A percentile compares a stretch with the other conserved stretches of the same genome.
Evolutionary conservation across 345 rosid species (phyloP).

Genomic region (Cardamine occulta): DNA sequence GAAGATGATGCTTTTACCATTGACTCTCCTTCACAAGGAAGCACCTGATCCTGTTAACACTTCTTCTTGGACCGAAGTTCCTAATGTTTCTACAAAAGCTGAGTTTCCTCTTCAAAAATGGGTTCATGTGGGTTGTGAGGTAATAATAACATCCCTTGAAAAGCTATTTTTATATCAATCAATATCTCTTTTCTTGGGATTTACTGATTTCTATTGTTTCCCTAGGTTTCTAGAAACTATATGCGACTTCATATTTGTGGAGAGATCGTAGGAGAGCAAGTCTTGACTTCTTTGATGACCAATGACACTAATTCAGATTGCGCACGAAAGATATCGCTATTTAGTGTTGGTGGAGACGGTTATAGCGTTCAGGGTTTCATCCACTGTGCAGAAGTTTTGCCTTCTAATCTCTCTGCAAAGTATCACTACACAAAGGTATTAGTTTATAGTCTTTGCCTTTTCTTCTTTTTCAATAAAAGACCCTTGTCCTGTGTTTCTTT

Average conservation of each 20-base stretch:
- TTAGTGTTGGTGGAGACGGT: conserved; percentile 51
- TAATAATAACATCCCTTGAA: conserved; percentile 35
- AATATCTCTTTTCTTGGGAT: neutral
- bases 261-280: conserved; percentile 59
- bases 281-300: conserved; percentile 46
- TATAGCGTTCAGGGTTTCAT: conserved; percentile 64
- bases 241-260: conserved; percentile 65
- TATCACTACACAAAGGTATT: conserved; percentile 55
- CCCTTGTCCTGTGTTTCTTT: conserved; percentile 19
- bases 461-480: conserved; percentile 6
- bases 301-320: conserved; percentile 42
- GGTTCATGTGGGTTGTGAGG: conserved; percentile 84
- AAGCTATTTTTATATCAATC: neutral
- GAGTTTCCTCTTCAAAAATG: conserved; percentile 66
- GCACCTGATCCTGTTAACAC: conserved; percentile 51
- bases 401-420: conserved; percentile 48
- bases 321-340: conserved; percentile 50
- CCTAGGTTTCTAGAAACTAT: conserved; percentile 56
- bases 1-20: conserved; percentile 60
- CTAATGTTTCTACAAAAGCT: conserved; percentile 45
- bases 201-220: conserved; percentile 7
- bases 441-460: conserved; percentile 7
- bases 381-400: conserved; percentile 54
- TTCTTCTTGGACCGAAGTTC: conserved; percentile 48
- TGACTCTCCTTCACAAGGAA: conserved; percentile 50